Evolutionary conservation across 2,329 filamentous ascomycete genomes (phyloP).

Genomic region (Bipolaris bicolor): DNA sequence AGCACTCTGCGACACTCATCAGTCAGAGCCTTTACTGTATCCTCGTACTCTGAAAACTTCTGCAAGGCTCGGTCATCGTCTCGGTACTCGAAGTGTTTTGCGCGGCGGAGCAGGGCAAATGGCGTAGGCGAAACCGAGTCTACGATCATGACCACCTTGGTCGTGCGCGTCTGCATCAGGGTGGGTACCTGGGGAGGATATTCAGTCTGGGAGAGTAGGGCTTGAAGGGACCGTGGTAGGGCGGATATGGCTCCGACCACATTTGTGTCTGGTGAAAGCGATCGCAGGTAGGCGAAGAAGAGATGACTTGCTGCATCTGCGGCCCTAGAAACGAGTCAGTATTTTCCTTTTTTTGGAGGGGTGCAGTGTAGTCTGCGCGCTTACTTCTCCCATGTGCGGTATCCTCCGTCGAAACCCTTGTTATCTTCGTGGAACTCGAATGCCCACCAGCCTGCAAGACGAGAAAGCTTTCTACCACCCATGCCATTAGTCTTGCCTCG

Average conservation of each 20-base stretch:
- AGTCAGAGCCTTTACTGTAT: constrained; percentile 84
- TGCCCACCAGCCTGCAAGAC: constrained; percentile 98
- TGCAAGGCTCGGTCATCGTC: constrained; percentile 85
- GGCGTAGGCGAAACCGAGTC: constrained; percentile 93
- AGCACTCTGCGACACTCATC: constrained; percentile 94
- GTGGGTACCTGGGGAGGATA: constrained; percentile 84
- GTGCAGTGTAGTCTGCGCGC: constrained; percentile 30
- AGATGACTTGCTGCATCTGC: constrained; percentile 95
- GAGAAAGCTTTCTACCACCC: constrained; percentile 88
- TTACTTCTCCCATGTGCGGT: constrained; percentile 84
- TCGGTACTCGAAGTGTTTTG: constrained; percentile 94
- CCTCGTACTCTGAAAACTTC: constrained; percentile 85
- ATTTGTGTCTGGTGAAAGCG: constrained; percentile 77
- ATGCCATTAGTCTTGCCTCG: constrained; percentile 93
- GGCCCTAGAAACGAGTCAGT: constrained; percentile 64
- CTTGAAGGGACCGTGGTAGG: constrained; percentile 88
- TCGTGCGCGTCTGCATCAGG: constrained; percentile 78
- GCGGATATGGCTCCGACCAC: constrained; percentile 79
- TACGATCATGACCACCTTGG: constrained; percentile 95
- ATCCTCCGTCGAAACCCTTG: constrained; percentile 93
- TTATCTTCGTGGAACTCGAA: constrained; percentile 89
- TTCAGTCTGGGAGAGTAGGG: constrained; percentile 87
- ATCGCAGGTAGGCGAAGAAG: constrained; percentile 96
- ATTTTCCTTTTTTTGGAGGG: neutral
- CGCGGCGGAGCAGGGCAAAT: constrained; percentile 85